Evolutionary conservation across 805 yeast species (phyloP).

Genomic region (Ogataea polymorpha): DNA sequence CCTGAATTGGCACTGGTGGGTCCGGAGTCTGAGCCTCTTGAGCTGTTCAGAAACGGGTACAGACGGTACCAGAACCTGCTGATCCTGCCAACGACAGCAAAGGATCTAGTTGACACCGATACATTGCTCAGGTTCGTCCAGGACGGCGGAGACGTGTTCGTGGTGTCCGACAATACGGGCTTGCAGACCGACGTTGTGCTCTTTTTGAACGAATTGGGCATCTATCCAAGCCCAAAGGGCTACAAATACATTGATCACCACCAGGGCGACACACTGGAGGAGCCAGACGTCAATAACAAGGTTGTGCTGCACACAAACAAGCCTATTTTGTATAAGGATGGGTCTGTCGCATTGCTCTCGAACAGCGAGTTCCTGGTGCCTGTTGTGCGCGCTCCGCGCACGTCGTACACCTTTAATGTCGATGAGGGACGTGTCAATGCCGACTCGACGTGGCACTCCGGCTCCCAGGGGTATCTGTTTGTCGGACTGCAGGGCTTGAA

Average conservation of each 20-base stretch:
- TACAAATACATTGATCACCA: conserved; percentile 67
- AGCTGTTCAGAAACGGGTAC: conserved; percentile 40
- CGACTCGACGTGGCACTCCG: conserved; percentile 69
- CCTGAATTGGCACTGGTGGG: conserved; percentile 26
- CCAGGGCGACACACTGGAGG: conserved; percentile 27
- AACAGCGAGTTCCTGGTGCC: conserved; percentile 73
- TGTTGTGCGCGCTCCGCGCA: conserved; percentile 58
- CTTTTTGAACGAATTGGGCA: conserved; percentile 76
- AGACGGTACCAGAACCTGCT: conserved; percentile 54
- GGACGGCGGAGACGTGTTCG: conserved; percentile 73
- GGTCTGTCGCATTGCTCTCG: conserved; percentile 67
- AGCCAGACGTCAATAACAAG: conserved; percentile 32
- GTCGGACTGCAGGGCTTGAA: conserved; percentile 77
- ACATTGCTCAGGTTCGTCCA: conserved; percentile 56
- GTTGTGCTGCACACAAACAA: conserved; percentile 19
- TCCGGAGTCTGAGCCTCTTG: conserved; percentile 11
- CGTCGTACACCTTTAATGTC: conserved; percentile 55
- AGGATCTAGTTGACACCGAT: conserved; percentile 41
- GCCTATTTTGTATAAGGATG: conserved; percentile 32
- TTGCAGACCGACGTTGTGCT: conserved; percentile 60
- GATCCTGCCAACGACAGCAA: conserved; percentile 56
- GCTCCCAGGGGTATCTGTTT: conserved; percentile 71
- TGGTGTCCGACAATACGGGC: conserved; percentile 51
- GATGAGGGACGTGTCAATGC: conserved; percentile 37
- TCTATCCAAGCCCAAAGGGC: conserved; percentile 77